Percentiles rank a stretch among this genome's conserved stretches.
Evolutionary conservation across 768 basidiomycete species (phyloP).

Genomic region (Rhizopogon vulgaris): DNA sequence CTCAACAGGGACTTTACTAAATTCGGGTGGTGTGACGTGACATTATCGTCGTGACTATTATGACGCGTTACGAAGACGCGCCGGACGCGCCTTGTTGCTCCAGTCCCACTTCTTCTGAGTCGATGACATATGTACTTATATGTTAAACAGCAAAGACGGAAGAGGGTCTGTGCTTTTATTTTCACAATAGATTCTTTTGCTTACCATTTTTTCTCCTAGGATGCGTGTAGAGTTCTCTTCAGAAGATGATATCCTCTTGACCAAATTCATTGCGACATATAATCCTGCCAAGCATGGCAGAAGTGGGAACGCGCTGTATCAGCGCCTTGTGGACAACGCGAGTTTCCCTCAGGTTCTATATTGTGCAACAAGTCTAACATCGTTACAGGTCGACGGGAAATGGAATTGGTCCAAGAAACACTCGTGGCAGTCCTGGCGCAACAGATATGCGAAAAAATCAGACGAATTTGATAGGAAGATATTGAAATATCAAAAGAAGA

Average conservation of each 20-base stretch:
- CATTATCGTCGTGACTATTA: not conserved
- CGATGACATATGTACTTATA: not conserved
- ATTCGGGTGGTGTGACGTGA: not conserved
- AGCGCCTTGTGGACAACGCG: constrained; percentile 39
- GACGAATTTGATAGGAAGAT: constrained; percentile 38
- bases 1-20: too few species aligned
- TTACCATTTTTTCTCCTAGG: constrained; percentile 3
- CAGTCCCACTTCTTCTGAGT: too few species aligned
- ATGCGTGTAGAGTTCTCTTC: constrained; percentile 24
- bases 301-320: constrained; percentile 39
- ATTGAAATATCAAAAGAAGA: constrained; percentile 29
- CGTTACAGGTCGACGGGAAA: constrained; percentile 26
- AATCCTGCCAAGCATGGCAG: constrained; percentile 37
- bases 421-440: constrained; percentile 58
- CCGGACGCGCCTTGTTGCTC: too few species aligned
- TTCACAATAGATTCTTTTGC: not conserved
- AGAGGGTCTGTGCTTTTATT: not conserved
- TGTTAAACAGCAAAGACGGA: not conserved
- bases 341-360: not conserved
- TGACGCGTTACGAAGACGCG: not conserved
- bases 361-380: not conserved
- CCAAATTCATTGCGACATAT: constrained; percentile 44
- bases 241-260: constrained; percentile 37
- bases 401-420: constrained; percentile 53
- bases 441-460: constrained; percentile 47